Percentiles rank a stretch among this genome's conserved stretches.
phyloP scores from a whole-genome alignment of 164 flowering plant genomes.

The Houttuynia cordata region DNA sequence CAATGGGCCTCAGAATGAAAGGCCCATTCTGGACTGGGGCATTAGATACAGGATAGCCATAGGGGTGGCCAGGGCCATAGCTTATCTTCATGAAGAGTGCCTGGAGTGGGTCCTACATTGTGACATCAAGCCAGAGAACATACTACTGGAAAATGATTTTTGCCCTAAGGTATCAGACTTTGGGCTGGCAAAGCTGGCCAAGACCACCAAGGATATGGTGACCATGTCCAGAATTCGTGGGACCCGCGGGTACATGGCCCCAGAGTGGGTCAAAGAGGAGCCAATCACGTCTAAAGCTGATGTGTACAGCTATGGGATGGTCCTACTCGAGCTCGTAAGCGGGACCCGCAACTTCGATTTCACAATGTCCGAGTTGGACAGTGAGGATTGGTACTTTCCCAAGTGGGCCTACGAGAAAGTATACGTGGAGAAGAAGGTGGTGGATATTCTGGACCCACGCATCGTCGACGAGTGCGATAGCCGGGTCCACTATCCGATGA shows the following conservation, averaged over 20 bases:
- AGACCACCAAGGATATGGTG: constrained; percentile 40
- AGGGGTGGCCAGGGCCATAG: constrained; percentile 26
- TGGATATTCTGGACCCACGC: too few species aligned
- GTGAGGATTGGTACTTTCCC: too few species aligned
- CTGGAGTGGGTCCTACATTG: constrained; percentile 75
- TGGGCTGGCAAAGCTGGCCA: constrained; percentile 59
- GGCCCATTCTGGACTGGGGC: too few species aligned
- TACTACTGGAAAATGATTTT: too few species aligned
- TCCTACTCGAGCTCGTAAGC: constrained; percentile 56
- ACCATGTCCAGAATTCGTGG: constrained; percentile 56
- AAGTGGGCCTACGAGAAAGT: too few species aligned
- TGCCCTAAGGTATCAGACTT: constrained; percentile 80
- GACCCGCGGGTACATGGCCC: constrained; percentile 77
- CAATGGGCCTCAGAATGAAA: too few species aligned
- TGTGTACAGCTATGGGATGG: constrained; percentile 83
- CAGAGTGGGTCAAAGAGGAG: constrained; percentile 47
- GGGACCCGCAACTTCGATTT: too few species aligned
- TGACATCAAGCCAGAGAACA: constrained; percentile 82
- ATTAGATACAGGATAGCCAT: too few species aligned
- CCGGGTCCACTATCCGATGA: too few species aligned
- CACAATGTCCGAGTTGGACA: too few species aligned
- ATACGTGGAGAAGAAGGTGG: too few species aligned
- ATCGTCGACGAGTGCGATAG: too few species aligned
- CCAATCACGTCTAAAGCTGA: constrained; percentile 71
- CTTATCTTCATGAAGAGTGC: constrained; percentile 59